These are phyloP conservation scores for Blastomyces emzantsi DNA, from an alignment of 2,329 filamentous ascomycete species.

Conservation along the genomic window DNA sequence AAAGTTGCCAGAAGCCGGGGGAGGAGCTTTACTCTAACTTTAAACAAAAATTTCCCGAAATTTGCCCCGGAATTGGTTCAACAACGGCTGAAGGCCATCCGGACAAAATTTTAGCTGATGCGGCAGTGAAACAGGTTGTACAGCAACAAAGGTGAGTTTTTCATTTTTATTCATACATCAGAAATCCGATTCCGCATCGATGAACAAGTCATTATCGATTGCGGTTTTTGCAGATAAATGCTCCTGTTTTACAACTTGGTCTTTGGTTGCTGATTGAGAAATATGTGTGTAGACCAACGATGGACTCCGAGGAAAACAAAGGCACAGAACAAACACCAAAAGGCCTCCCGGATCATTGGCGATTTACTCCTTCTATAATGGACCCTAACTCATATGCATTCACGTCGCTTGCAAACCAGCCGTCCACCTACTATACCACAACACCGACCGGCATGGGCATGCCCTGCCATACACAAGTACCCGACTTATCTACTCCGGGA, in stretches of 20 bases:
- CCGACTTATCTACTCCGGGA: conserved; percentile 72
- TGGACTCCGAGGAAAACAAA: conserved; percentile 48
- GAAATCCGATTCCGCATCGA: not conserved
- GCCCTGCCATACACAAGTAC: conserved; percentile 59
- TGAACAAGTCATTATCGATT: not conserved
- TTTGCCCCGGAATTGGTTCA: conserved; percentile 43
- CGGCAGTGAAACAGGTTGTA: not conserved
- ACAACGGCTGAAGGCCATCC: not conserved
- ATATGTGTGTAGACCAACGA: conserved; percentile 32
- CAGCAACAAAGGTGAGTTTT: conserved; percentile 3
- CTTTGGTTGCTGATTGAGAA: not conserved
- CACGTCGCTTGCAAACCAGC: conserved; percentile 66
- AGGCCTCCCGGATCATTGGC: conserved; percentile 70
- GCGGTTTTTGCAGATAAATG: not conserved
- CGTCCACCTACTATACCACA: conserved; percentile 77
- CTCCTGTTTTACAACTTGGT: not conserved
- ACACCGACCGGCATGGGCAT: conserved; percentile 61
- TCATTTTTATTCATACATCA: not conserved
- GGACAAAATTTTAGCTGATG: conserved; percentile 10
- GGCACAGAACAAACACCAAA: conserved; percentile 76
- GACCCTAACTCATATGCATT: conserved; percentile 80
- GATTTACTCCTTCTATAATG: conserved; percentile 79
- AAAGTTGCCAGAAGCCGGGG: conserved; percentile 73
- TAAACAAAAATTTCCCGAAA: conserved; percentile 70
- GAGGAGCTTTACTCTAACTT: conserved; percentile 79